Evolutionary conservation across 345 rosid genomes (phyloP).

Genomic region (Rhizophora apiculata): DNA sequence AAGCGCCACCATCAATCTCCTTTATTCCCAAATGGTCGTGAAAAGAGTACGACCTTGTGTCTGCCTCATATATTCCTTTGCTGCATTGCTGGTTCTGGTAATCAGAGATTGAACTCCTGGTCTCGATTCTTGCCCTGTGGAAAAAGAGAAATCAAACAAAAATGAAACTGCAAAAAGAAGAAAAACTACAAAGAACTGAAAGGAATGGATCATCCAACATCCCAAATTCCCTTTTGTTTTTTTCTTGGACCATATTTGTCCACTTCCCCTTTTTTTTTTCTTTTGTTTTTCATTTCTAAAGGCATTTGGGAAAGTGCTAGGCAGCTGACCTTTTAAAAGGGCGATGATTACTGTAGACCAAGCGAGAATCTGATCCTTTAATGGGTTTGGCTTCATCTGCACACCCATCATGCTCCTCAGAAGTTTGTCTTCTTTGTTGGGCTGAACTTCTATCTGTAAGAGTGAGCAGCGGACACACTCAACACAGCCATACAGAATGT

Average conservation of each 20-base stretch:
- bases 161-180: slow-evolving; percentile 14
- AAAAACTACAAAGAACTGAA: slow-evolving; percentile 12
- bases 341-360: slow-evolving; percentile 17
- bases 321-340: slow-evolving; percentile 45
- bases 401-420: slow-evolving; percentile 32
- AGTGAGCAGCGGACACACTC: background rate
- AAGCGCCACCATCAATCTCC: slow-evolving; percentile 38
- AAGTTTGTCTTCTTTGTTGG: slow-evolving; percentile 38
- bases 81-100: slow-evolving; percentile 44
- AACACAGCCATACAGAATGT: background rate
- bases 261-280: slow-evolving; percentile 10
- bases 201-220: slow-evolving; percentile 27
- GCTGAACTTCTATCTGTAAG: slow-evolving; percentile 30
- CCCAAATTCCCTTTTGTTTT: slow-evolving; percentile 30
- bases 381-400: slow-evolving; percentile 35
- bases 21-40: slow-evolving; percentile 39
- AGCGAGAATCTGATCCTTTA: slow-evolving; percentile 48
- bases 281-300: background rate
- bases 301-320: slow-evolving; percentile 9
- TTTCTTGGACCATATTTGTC: slow-evolving; percentile 17
- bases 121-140: slow-evolving; percentile 44
- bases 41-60: slow-evolving; percentile 29
- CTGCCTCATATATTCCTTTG: slow-evolving; percentile 39
- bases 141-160: background rate
- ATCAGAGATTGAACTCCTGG: slow-evolving; percentile 43